Base-by-base conservation (phyloP, 441 rosid species). In the Arabidopsis lyrata region DNA sequence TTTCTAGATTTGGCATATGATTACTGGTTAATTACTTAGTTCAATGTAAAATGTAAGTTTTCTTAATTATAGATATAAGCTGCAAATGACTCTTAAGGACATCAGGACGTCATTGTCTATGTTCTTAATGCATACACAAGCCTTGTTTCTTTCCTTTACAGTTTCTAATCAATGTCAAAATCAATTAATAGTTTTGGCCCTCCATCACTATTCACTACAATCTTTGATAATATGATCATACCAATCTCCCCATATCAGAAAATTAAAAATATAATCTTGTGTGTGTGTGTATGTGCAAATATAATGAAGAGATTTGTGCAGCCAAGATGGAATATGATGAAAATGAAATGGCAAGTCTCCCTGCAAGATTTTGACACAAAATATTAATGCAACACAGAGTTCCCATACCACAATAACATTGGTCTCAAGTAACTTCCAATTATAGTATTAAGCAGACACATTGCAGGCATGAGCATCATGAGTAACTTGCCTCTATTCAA, bases 371-470 rank as follows among this genome's bases (percentile, higher is more conserved):
- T 70, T 70, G 72, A 62, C 77, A 76, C 74, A 76, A 35, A 82
- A 63, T 72, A 74, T 61, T 61, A 61, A 73, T 84, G 81, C 63
- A 81, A 77, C 66, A 70, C 81, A 66, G 73, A 75, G 78, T 83
- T 81, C 77, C 79, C 77, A 76, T 75, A 73, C 77, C 71, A 75
- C 82, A 80, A 45, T 77, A 62, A 58, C 73, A 77, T 71, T 65
- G 50, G 63, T 66, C 63, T 72, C 66, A 83, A 83, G 84, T 74
- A 86, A 79, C 74, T 68, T 72, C 82, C 83, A 74, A 54, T 72
- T 78, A 75, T 76, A 77, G 89, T 61, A 83, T 36, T 65, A 73
- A 72, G 54, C 74, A 82, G 77, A 71, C 68, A 72, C 82, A 73
- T 85, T 79, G 72, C 59, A 79, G 75, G 63, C 62, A 66, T 82